Evolutionary conservation across 805 yeast species (phyloP).

Genomic region (Debaryomyces tyrocola): DNA sequence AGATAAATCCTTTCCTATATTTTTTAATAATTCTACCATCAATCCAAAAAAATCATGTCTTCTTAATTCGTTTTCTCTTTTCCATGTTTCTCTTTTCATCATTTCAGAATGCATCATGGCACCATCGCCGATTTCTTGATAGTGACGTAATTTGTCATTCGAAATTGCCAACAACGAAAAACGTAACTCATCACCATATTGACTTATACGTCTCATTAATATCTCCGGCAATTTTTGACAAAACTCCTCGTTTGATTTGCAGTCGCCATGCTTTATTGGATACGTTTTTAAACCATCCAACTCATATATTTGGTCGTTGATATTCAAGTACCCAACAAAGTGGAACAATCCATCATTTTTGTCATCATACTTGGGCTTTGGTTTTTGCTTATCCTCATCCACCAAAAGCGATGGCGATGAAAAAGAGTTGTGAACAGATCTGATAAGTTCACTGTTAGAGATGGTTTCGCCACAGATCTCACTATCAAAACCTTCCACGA

Average conservation of each 20-base stretch:
- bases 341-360: constrained; percentile 58
- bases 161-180: constrained; percentile 58
- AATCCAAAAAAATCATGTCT: constrained; percentile 55
- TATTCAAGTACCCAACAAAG: constrained; percentile 54
- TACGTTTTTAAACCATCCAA: constrained; percentile 59
- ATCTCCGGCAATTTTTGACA: constrained; percentile 43
- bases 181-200: constrained; percentile 51
- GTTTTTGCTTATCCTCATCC: constrained; percentile 36
- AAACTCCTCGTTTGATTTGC: constrained; percentile 42
- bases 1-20: constrained; percentile 30
- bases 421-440: constrained; percentile 62
- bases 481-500: constrained; percentile 54
- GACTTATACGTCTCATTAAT: constrained; percentile 45
- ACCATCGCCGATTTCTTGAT: constrained; percentile 39
- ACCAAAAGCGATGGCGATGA: constrained; percentile 52
- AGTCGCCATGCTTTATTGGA: constrained; percentile 52
- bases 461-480: constrained; percentile 61
- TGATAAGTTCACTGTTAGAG: constrained; percentile 55
- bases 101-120: constrained; percentile 39
- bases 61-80: constrained; percentile 53
- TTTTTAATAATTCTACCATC: constrained; percentile 45
- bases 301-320: constrained; percentile 51
- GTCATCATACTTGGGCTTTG: constrained; percentile 22
- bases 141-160: constrained; percentile 45
- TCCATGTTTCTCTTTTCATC: constrained; percentile 52